A percentile compares a stretch with the other conserved stretches of the same genome.
Conservation (phyloP, 163 green algal genomes). For the Scenedesmus sp. region DNA sequence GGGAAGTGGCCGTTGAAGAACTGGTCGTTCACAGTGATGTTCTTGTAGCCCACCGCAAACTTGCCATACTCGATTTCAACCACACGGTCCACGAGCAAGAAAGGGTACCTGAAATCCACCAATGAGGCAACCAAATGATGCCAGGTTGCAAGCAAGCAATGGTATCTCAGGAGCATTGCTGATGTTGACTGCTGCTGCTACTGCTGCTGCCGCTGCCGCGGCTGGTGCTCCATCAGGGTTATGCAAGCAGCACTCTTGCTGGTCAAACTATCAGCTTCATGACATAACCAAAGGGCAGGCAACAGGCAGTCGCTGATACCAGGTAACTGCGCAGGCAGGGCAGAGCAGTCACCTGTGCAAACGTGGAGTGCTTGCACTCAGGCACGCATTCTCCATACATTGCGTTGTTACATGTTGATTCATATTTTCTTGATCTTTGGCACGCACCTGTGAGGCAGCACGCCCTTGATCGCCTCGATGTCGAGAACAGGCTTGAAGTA, state of each 20-base stretch:
- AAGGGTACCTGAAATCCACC: slow-evolving; percentile 84
- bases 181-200: background rate
- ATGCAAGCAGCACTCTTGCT: background rate
- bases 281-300: background rate
- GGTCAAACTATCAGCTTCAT: background rate
- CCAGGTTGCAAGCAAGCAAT: no score
- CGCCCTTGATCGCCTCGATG: slow-evolving; percentile 94
- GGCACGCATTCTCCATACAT: background rate
- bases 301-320: background rate
- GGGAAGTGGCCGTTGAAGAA: slow-evolving; percentile 99
- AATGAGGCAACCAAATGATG: background rate
- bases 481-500: slow-evolving; percentile 84
- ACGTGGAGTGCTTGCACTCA: background rate
- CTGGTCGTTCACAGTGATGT: slow-evolving; percentile 99
- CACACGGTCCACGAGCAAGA: slow-evolving; percentile 97
- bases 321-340: background rate
- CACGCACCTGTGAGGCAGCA: slow-evolving; percentile 90
- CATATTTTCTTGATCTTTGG: background rate
- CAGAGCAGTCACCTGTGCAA: background rate
- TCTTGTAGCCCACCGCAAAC: slow-evolving; percentile 98
- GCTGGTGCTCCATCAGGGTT: background rate
- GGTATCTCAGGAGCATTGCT: background rate
- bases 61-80: slow-evolving; percentile 94
- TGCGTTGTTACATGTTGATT: background rate
- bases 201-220: background rate